phyloP scores from a whole-genome alignment of 805 yeast species.

The Lipomyces kockii region DNA sequence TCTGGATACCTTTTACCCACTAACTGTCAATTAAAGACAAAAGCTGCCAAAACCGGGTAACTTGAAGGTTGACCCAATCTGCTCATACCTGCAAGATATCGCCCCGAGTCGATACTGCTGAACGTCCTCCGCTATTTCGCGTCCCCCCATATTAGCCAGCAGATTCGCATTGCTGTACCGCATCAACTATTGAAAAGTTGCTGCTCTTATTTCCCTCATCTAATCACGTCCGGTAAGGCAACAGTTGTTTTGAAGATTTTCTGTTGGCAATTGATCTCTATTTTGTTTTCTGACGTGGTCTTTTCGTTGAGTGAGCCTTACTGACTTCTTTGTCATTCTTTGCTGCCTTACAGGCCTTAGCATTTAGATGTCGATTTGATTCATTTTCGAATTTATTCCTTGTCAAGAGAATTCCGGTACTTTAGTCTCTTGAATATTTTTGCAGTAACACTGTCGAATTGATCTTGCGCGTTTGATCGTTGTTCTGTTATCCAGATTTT shows the following conservation, averaged over 20 bases:
- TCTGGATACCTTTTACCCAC: background rate
- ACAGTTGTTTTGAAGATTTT: background rate
- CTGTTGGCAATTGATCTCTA: background rate
- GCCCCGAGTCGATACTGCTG: background rate
- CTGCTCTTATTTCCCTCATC: background rate
- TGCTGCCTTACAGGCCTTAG: background rate
- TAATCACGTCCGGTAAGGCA: background rate
- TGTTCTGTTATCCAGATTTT: background rate
- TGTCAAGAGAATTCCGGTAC: background rate
- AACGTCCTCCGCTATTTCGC: background rate
- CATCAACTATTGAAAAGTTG: background rate
- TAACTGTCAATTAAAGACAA: background rate
- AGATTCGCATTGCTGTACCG: background rate
- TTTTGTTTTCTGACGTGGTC: background rate
- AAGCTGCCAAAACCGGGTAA: background rate
- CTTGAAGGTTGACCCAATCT: background rate
- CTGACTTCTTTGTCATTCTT: conserved; percentile 17
- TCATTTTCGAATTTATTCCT: conserved; percentile 7
- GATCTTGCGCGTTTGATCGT: background rate
- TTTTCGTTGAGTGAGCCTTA: background rate
- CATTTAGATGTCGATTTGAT: conserved; percentile 14
- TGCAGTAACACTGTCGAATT: background rate
- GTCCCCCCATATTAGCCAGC: background rate
- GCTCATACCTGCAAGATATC: background rate
- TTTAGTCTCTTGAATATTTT: background rate